Evolutionary conservation across 805 yeast genomes (phyloP).

Genomic region (Saturnispora ahearnii): DNA sequence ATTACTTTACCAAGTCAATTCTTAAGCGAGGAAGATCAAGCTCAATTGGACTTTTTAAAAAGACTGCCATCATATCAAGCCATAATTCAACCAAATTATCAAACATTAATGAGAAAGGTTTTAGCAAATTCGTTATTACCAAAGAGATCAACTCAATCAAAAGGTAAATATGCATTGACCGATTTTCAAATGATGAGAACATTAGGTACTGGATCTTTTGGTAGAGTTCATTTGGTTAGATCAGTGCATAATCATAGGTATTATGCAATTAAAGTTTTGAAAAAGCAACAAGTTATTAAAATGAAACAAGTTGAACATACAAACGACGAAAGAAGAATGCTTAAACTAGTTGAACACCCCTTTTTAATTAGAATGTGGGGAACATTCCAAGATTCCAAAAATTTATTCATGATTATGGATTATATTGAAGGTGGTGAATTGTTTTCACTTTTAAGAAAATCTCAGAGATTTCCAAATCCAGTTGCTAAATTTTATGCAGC

Average conservation of each 20-base stretch:
- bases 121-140: constrained; percentile 25
- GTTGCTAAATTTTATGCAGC: constrained; percentile 60
- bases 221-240: constrained; percentile 49
- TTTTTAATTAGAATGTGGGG: constrained; percentile 60
- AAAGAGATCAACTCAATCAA: constrained; percentile 35
- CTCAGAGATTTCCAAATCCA: constrained; percentile 52
- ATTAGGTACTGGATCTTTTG: constrained; percentile 54
- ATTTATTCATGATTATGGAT: constrained; percentile 56
- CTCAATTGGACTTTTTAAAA: constrained; percentile 24
- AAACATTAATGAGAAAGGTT: constrained; percentile 20
- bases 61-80: constrained; percentile 30
- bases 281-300: constrained; percentile 48
- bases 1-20: constrained; percentile 4
- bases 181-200: constrained; percentile 52
- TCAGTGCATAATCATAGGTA: constrained; percentile 51
- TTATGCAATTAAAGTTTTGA: constrained; percentile 52
- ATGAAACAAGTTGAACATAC: constrained; percentile 60
- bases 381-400: constrained; percentile 50
- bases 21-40: constrained; percentile 22
- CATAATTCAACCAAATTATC: constrained; percentile 27
- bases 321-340: constrained; percentile 52
- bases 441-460: constrained; percentile 45
- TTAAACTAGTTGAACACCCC: constrained; percentile 50
- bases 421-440: constrained; percentile 58
- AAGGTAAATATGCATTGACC: constrained; percentile 46